A percentile compares a stretch with the other conserved stretches of the same genome.
Conservation (phyloP, 1,139 yeast genomes). For the Debaryomyces nepalensis region DNA sequence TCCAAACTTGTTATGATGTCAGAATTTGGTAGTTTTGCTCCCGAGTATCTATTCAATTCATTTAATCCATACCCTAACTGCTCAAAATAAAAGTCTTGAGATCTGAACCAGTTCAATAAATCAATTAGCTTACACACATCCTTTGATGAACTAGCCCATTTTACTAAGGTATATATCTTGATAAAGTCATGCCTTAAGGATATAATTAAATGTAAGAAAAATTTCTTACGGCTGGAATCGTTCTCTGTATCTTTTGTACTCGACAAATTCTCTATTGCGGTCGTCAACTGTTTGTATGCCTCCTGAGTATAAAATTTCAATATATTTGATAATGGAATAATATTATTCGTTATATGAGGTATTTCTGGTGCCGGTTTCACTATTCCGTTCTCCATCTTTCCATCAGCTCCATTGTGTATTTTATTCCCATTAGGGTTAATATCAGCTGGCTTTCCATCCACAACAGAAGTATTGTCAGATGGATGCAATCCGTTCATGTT, state of each 20-base stretch:
- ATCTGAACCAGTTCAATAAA: slow-evolving; percentile 79
- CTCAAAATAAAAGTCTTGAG: slow-evolving; percentile 75
- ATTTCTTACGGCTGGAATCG: slow-evolving; percentile 67
- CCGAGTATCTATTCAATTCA: slow-evolving; percentile 66
- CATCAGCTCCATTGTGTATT: slow-evolving; percentile 5
- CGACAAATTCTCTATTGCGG: slow-evolving; percentile 62
- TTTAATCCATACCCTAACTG: slow-evolving; percentile 56
- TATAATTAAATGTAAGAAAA: slow-evolving; percentile 69
- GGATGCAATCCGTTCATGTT: slow-evolving; percentile 11
- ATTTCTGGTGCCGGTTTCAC: slow-evolving; percentile 43
- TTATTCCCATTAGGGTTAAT: slow-evolving; percentile 1
- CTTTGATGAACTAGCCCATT: slow-evolving; percentile 79
- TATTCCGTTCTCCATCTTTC: slow-evolving; percentile 10
- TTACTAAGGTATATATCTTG: slow-evolving; percentile 79
- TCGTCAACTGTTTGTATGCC: slow-evolving; percentile 66
- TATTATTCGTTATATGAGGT: slow-evolving; percentile 78
- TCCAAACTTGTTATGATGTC: slow-evolving; percentile 87
- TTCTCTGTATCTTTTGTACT: slow-evolving; percentile 42
- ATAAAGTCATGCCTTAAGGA: slow-evolving; percentile 79
- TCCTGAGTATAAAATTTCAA: slow-evolving; percentile 64
- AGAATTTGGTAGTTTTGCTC: slow-evolving; percentile 89
- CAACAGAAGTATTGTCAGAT: slow-evolving; percentile 4
- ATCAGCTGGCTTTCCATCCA: slow-evolving; percentile 5
- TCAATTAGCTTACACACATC: slow-evolving; percentile 80
- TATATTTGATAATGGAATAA: slow-evolving; percentile 63